Conservation (phyloP, 805 yeast genomes). For the Candida morakotiae region DNA sequence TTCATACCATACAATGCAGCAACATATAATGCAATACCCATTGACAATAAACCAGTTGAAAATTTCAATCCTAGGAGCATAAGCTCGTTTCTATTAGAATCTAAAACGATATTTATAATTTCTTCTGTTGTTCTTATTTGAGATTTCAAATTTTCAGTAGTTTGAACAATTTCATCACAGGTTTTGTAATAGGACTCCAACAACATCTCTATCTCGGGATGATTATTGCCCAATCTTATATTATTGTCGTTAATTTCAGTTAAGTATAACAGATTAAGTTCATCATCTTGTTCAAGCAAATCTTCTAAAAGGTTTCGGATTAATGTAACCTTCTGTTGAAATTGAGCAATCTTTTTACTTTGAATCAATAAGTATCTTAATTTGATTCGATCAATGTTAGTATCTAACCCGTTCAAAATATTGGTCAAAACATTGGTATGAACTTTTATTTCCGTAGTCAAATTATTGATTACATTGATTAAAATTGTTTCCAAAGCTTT, state of each 20-base stretch:
- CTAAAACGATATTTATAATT: conserved; percentile 86
- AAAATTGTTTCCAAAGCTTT: conserved; percentile 86
- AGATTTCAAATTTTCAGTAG: conserved; percentile 69
- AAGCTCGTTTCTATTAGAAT: conserved; percentile 88
- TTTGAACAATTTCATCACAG: conserved; percentile 91
- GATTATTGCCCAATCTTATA: conserved; percentile 56
- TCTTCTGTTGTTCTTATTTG: conserved; percentile 93
- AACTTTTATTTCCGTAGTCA: conserved; percentile 83
- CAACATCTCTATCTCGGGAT: conserved; percentile 84
- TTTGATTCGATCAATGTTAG: conserved; percentile 74
- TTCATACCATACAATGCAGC: conserved; percentile 97
- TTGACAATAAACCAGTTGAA: conserved; percentile 75
- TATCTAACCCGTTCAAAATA: conserved; percentile 73
- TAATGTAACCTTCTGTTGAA: conserved; percentile 76
- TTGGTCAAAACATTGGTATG: conserved; percentile 73
- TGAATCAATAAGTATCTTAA: conserved; percentile 76
- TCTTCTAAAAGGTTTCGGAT: conserved; percentile 85
- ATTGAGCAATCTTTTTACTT: conserved; percentile 78
- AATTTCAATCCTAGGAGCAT: conserved; percentile 84
- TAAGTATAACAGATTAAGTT: conserved; percentile 73
- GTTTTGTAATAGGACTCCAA: conserved; percentile 89
- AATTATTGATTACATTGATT: conserved; percentile 70
- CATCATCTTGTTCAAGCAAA: conserved; percentile 82
- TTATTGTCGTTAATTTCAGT: conserved; percentile 51
- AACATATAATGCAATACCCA: conserved; percentile 75